Evolutionary conservation across 352 stramenopile species (phyloP), one percentile per base, ranked within the genome.

Genomic region (Phytophthora cactorum): DNA sequence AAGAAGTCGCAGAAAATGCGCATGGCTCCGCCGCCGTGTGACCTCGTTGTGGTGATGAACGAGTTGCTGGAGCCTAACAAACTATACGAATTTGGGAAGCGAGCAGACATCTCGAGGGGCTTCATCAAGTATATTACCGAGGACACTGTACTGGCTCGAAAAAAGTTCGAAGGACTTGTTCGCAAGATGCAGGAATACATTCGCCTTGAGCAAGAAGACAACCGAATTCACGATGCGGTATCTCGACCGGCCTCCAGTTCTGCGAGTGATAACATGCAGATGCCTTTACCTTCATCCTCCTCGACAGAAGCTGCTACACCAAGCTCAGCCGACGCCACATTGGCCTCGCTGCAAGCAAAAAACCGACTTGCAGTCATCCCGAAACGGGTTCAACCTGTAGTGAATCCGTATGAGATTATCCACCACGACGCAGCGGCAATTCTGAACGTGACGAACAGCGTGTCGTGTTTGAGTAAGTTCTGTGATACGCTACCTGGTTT

Each of bases 401-500:
- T 54, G 29, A 78, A 75, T 51, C 54, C 55, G 15, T 89, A 85
- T 52, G 81, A 92, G 27, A 65, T 91, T 7, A 59, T 87, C n/a
- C 70, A 92, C 67, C 61, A 71, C 32, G 85, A 95, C 50, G 93
- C 83, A 5, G 81, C 82, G 1, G 86, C 84, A 0, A 76, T 89
- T 27, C 57, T 96, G 28, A 86, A 89, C 45, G 64, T 90, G 38
- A 34, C 53, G 0, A 96, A 92, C 45, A 91, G 85, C 27, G 78
- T 92, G 6, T 55, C 49, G 11, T 83, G 80, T 50, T 72, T 96
- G 25, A 94, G 82, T 62, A 79, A 81, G 15, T 93, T 96, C 32
- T 96, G 86, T 69, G 80, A 94, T 52, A 92, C 88, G 0, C 68
- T 96, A 9, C 88, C 88, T 41, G 86, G 86, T 0, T 70, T 95